phyloP scores from a whole-genome alignment of 2,329 filamentous ascomycete genomes.

The Nigrospora osmanthi region DNA sequence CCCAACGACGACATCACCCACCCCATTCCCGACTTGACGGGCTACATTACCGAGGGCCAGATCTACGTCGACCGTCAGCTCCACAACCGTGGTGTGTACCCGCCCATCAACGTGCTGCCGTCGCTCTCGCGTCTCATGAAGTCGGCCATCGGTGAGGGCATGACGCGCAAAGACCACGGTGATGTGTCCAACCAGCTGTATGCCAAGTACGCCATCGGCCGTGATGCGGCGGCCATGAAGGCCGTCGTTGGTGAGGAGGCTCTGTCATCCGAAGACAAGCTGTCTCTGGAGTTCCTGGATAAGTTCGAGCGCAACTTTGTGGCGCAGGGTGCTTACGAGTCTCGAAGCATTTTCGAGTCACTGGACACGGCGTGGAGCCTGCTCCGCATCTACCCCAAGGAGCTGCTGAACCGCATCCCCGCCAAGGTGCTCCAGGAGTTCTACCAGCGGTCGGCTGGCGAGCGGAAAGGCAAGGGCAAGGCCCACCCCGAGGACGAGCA shows the following conservation, averaged over 20 bases:
- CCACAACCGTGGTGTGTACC: slow-evolving; percentile 95
- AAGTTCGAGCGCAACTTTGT: slow-evolving; percentile 98
- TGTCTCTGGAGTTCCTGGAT: slow-evolving; percentile 94
- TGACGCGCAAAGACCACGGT: slow-evolving; percentile 92
- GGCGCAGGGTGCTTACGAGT: slow-evolving; percentile 84
- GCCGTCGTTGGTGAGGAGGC: slow-evolving; percentile 98
- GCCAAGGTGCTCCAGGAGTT: slow-evolving; percentile 77
- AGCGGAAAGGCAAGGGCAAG: slow-evolving; percentile 50
- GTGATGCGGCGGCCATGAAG: slow-evolving; percentile 98
- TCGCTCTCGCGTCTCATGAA: slow-evolving; percentile 99
- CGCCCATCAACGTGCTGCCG: slow-evolving; percentile 95
- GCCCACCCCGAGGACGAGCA: slow-evolving; percentile 31
- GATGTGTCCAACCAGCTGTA: slow-evolving; percentile 99
- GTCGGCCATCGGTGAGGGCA: slow-evolving; percentile 95
- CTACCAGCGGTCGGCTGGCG: slow-evolving; percentile 62
- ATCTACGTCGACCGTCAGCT: slow-evolving; percentile 94
- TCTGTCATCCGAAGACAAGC: slow-evolving; percentile 89
- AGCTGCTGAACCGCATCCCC: slow-evolving; percentile 90
- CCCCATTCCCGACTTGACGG: slow-evolving; percentile 96
- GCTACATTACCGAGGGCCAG: slow-evolving; percentile 98
- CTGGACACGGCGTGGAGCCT: slow-evolving; percentile 95
- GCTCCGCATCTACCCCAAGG: slow-evolving; percentile 95
- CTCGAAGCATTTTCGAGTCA: slow-evolving; percentile 84
- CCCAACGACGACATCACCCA: slow-evolving; percentile 99
- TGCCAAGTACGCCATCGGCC: slow-evolving; percentile 98